Base-by-base conservation (phyloP, 139 green algal species). In the Trebouxia sp. region DNA sequence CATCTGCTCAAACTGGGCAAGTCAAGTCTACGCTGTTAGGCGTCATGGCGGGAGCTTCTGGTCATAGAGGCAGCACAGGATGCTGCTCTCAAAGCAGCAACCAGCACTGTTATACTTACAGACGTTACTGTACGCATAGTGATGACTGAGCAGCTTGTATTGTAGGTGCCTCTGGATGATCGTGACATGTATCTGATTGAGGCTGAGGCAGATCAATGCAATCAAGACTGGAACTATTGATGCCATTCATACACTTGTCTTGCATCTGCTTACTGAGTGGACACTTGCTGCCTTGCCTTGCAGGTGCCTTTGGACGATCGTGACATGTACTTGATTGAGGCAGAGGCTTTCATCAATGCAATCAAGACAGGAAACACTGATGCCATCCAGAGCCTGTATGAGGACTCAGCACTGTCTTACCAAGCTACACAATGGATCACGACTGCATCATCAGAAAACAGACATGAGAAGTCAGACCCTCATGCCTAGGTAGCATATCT, bases 361-460 rank as follows among this genome's bases (percentile, higher is more conserved):
- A 53, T 77, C 3, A 51, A 77, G 69, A 51, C n/a, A 32, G 69
- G 69, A 22, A 53, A 77, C 42, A 28, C n/a, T 10, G 26, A 37
- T 55, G 41, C 10, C 12, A 53, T 77, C 7, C 26, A 51, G 9
- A 56, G 41, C 7, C 22, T 55, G 26, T 77, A 56, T 39, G 26
- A 51, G n/a, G 69, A 77, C n/a, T 51, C 69, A 26, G 69, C 69
- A 11, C 11, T 77, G 41, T 56, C 41, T 1, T 77, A 77, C 32
- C 69, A 77, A 26, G 69, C 69, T 37, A 77, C 69, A 24, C 69
- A 77, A 8, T 77, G 69, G 69, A 77, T 77, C 22, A 53, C 69
- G 53, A 41, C 69, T 51, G 69, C 41, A 56, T 77, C 69, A 17
- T 72, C 62, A 72, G 32, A 72, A 12, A 72, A 72, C 11, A 35